Evolutionary conservation across 148 eudicot species (phyloP), one percentile per base, ranked within the genome.

Genomic region (Cornus florida): DNA sequence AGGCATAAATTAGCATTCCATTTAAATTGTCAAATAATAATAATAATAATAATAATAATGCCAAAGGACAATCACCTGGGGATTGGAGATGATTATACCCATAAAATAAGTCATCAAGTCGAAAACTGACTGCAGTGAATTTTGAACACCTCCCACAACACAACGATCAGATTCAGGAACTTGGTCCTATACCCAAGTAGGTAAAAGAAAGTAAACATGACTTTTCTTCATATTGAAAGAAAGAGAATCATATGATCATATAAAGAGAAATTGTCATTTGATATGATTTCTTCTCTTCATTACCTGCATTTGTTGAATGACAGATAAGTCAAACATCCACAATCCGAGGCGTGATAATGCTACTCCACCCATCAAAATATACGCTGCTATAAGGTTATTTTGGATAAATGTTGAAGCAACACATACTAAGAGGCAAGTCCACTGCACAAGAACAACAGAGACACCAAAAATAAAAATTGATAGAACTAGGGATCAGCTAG

Each of bases 261-360:
- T 10, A 73, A n/a, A 14, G 57, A 48, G 31, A 72, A 79, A 24
- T 24, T 16, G 20, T 41, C 28, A 41, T 59, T 28, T 28, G 2
- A 20, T 48, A 38, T 43, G 33, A 41, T 12, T 20, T 31, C 7
- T 23, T 35, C 11, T 39, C 43, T 20, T 11, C 20, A 71, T 73
- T 57, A 91, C 98, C 94, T 95, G 98, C 98, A 95, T 95, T 83
- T 91, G 96, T 73, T 93, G 98, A 77, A 93, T 88, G 80, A 93
- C 98, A 10, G 98, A 87, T 78, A 95, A 90, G 79, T 95, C 98
- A 76, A 95, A 95, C 94, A 93, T 89, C 98, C 98, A 95, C 23
- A 95, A 86, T 75, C 98, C 98, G 32, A 95, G 91, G 57, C 98
- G 98, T 62, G 98, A 95, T 22, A 78, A 84, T 59, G 97, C 96